These are phyloP conservation scores for Cudoniella acicularis DNA, from an alignment of 495 filamentous ascomycete species.

Conservation along the genomic window DNA sequence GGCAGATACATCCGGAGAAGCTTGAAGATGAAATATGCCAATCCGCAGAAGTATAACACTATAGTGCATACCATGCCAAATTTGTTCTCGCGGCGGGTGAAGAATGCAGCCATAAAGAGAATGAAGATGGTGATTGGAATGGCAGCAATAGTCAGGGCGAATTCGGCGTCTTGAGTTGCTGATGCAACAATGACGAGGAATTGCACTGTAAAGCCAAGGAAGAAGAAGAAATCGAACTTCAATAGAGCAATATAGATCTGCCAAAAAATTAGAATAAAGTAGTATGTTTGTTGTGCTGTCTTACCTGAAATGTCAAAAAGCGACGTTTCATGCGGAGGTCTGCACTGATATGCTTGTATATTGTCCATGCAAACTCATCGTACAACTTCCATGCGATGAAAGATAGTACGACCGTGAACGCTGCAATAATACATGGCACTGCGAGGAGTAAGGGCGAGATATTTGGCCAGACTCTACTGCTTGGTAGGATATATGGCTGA, in stretches of 20 bases:
- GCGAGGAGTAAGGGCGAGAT: slow-evolving; percentile 77
- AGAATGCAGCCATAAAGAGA: slow-evolving; percentile 76
- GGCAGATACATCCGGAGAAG: slow-evolving; percentile 87
- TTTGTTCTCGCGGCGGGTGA: slow-evolving; percentile 75
- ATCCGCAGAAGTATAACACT: slow-evolving; percentile 79
- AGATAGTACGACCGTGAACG: slow-evolving; percentile 67
- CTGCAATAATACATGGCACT: slow-evolving; percentile 76
- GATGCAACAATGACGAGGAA: slow-evolving; percentile 90
- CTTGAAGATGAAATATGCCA: slow-evolving; percentile 98
- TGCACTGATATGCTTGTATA: slow-evolving; percentile 98
- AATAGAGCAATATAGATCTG: slow-evolving; percentile 96
- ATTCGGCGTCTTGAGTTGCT: slow-evolving; percentile 62
- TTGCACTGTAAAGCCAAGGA: slow-evolving; percentile 95
- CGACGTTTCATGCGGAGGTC: slow-evolving; percentile 95
- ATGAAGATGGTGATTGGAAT: slow-evolving; percentile 88
- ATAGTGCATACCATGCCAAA: slow-evolving; percentile 76
- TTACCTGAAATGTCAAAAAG: slow-evolving; percentile 93
- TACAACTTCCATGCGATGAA: slow-evolving; percentile 91
- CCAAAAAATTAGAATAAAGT: slow-evolving; percentile 29
- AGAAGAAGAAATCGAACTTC: slow-evolving; percentile 99
- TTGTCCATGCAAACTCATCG: slow-evolving; percentile 98
- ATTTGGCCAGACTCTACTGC: slow-evolving; percentile 56
- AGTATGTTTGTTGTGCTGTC: neutral
- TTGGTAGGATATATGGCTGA: slow-evolving; percentile 29
- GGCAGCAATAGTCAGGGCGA: slow-evolving; percentile 80